phyloP scores from a whole-genome alignment of 805 yeast genomes.

The Saccharomycopsis babjevae region DNA sequence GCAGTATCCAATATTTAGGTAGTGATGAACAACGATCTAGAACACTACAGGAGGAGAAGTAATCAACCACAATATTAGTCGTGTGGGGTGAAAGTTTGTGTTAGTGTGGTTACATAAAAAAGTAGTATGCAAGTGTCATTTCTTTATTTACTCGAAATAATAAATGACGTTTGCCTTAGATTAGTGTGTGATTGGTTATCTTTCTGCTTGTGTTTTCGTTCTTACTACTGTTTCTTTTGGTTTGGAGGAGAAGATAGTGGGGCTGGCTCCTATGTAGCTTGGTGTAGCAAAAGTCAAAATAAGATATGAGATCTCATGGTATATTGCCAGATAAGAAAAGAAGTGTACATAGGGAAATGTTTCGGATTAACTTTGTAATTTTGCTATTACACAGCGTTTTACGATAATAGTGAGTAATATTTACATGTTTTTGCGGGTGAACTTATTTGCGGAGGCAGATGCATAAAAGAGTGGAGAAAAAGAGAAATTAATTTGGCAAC shows the following conservation, averaged over 20 bases:
- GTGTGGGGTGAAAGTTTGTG: too few species aligned
- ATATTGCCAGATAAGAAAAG: neutral
- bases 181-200: neutral
- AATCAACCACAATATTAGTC: too few species aligned
- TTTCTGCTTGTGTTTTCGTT: neutral
- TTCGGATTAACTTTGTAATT: neutral
- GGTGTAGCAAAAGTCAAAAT: neutral
- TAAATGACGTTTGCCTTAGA: too few species aligned
- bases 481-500: neutral
- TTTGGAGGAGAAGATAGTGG: neutral
- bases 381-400: neutral
- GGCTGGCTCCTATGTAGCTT: neutral
- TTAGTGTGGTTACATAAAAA: too few species aligned
- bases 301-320: neutral
- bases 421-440: neutral
- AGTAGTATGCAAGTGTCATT: too few species aligned
- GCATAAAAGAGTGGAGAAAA: neutral
- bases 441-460: neutral
- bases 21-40: too few species aligned
- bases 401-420: neutral
- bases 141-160: too few species aligned
- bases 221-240: neutral
- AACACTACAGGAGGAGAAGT: too few species aligned
- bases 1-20: too few species aligned
- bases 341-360: neutral